Conservation (phyloP, 2,329 filamentous ascomycete genomes). For the Cercospora sp. region DNA sequence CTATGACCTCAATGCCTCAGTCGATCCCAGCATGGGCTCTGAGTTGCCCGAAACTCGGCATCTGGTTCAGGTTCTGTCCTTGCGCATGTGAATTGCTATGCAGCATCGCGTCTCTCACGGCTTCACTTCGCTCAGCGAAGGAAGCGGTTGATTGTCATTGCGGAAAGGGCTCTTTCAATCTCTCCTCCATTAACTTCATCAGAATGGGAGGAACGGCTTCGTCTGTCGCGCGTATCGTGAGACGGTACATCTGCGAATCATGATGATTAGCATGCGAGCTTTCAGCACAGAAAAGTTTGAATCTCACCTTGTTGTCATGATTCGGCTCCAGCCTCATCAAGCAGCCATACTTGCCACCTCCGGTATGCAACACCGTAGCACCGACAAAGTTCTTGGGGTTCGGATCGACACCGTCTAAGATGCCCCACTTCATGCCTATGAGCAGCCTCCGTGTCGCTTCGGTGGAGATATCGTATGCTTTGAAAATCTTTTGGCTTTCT, state of each 20-base stretch:
- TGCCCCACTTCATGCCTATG: slow-evolving; percentile 84
- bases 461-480: slow-evolving; percentile 65
- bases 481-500: slow-evolving; percentile 85
- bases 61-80: slow-evolving; percentile 9
- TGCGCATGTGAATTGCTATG: slow-evolving; percentile 4
- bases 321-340: slow-evolving; percentile 93
- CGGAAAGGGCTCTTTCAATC: slow-evolving; percentile 57
- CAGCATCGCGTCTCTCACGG: slow-evolving; percentile 7
- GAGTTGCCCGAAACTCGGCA: slow-evolving; percentile 12
- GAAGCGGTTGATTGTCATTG: slow-evolving; percentile 15
- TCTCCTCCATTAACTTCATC: slow-evolving; percentile 83
- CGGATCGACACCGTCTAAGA: slow-evolving; percentile 82
- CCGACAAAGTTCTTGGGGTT: slow-evolving; percentile 94
- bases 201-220: slow-evolving; percentile 80
- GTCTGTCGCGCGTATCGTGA: slow-evolving; percentile 92
- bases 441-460: slow-evolving; percentile 71
- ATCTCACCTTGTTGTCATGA: slow-evolving; percentile 79
- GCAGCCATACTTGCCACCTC: slow-evolving; percentile 90
- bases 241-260: slow-evolving; percentile 76
- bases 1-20: not conserved
- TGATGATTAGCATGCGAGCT: slow-evolving; percentile 21
- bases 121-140: slow-evolving; percentile 14
- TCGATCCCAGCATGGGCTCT: slow-evolving; percentile 1
- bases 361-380: slow-evolving; percentile 80
- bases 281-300: not conserved